A percentile compares a stretch with the other conserved stretches of the same genome.
Conservation (phyloP, 345 rosid species). For the Theobroma cacao region DNA sequence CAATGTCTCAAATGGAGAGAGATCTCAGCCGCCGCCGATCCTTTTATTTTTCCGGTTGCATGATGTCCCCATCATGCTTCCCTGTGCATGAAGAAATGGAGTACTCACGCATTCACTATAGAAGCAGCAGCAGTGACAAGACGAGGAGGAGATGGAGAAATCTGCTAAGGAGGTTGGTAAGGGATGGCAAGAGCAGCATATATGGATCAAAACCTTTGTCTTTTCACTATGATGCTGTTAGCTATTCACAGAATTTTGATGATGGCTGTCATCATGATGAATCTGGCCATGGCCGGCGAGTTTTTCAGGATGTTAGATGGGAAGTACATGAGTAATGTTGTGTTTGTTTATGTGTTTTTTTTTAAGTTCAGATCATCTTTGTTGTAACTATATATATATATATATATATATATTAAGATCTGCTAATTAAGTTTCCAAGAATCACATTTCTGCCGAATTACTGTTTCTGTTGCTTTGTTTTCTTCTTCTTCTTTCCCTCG, state of each 20-base stretch:
- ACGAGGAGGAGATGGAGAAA: slow-evolving; percentile 40
- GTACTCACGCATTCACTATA: slow-evolving; percentile 39
- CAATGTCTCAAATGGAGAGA: slow-evolving; percentile 34
- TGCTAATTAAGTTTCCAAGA: background rate
- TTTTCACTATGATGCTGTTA: slow-evolving; percentile 72
- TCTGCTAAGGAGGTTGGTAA: slow-evolving; percentile 45
- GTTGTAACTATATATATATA: background rate
- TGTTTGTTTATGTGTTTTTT: background rate
- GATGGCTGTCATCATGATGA: slow-evolving; percentile 44
- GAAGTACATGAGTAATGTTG: slow-evolving; percentile 23
- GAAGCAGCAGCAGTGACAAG: slow-evolving; percentile 17
- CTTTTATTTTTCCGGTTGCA: slow-evolving; percentile 36
- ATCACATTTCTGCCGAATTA: background rate
- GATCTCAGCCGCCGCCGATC: slow-evolving; percentile 34
- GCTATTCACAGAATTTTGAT: slow-evolving; percentile 80
- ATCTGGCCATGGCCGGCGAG: slow-evolving; percentile 17
- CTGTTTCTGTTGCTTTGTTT: background rate
- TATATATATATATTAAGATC: background rate
- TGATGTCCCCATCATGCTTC: slow-evolving; percentile 49
- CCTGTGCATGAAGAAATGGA: slow-evolving; percentile 41
- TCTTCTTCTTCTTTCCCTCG: background rate
- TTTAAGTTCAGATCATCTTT: slow-evolving; percentile 6
- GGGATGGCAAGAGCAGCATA: slow-evolving; percentile 34
- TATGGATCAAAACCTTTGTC: slow-evolving; percentile 51
- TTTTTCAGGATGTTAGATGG: slow-evolving; percentile 26